Evolutionary conservation across 2,329 filamentous ascomycete species (phyloP), one percentile per base, ranked within the genome.

Genomic region (Curvularia hawaiiensis): DNA sequence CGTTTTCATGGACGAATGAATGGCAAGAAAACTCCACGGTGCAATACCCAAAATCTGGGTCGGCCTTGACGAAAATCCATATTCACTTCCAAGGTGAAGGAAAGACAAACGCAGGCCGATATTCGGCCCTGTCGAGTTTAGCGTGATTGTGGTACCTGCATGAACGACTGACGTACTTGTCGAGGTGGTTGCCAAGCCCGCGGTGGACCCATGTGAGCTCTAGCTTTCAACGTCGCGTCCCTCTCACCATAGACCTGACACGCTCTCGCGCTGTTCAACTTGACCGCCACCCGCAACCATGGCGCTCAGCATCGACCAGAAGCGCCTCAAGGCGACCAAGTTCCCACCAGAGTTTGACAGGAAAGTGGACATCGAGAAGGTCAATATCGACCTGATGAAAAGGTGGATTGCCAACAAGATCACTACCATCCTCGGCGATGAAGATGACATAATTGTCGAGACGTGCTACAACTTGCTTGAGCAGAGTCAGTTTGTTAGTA

Each of bases 371-470:
- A 97, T 96, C 86, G 87, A 88, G 68, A 98, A 98, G 81, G 92
- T 99, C 77, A 97, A 99, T 75, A 83, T 97, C 50, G 92, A 96
- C 77, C 91, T 99, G 54, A 96, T 99, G 88, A 97, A 97, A 84
- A 97, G 92, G 82, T 99, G 95, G 95, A 97, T 98, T 75, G 90
- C 91, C 4, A 86, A 88, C 69, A 91, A 89, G 75, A 91, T 99
- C 55, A 90, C 89, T 24, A 89, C 91, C 56, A 94, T 98, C 47
- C 80, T 98, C 41, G 90, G 90, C n/a, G 90, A 85, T 66, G 95
- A 99, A 69, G 95, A 99, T 74, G 95, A 99, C 73, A 92, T 99
- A 49, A 90, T 98, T 3, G 95, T 95, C 64, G 93, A 97, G 78
- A 86, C 97, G 45, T 85, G 85, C 67, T 88, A 85, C 78, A 86